Percentiles rank a stretch among this genome's conserved stretches.
Conservation (phyloP, 108 stramenopile genomes). For the Cyclotella cryptica region DNA sequence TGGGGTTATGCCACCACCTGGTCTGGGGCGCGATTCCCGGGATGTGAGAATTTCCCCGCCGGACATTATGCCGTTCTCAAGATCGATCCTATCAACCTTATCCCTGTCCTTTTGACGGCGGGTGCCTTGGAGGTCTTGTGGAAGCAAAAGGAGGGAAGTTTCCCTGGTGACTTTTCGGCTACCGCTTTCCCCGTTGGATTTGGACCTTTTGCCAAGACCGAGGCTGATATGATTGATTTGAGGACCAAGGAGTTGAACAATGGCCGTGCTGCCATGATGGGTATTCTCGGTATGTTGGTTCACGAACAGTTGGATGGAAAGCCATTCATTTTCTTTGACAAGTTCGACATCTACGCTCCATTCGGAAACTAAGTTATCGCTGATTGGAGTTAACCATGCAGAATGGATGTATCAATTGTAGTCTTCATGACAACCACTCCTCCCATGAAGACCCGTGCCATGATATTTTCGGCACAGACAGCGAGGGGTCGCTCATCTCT, state of each 20-base stretch:
- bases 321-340: slow-evolving; percentile 63
- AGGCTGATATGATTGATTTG: slow-evolving; percentile 58
- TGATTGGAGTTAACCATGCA: not conserved
- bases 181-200: slow-evolving; percentile 50
- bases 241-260: slow-evolving; percentile 93
- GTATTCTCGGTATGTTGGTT: slow-evolving; percentile 90
- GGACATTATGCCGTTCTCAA: slow-evolving; percentile 45
- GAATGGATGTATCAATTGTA: not conserved
- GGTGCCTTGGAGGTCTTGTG: slow-evolving; percentile 44
- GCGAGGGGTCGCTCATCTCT: not conserved
- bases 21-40: slow-evolving; percentile 53
- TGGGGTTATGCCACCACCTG: slow-evolving; percentile 66
- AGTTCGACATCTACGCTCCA: slow-evolving; percentile 50
- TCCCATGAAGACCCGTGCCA: not conserved
- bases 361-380: slow-evolving; percentile 14
- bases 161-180: slow-evolving; percentile 52
- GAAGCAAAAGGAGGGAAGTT: slow-evolving; percentile 58
- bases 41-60: slow-evolving; percentile 47
- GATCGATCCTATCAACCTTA: slow-evolving; percentile 38
- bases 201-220: slow-evolving; percentile 44
- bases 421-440: not conserved
- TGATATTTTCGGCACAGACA: not conserved
- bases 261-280: slow-evolving; percentile 93
- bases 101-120: slow-evolving; percentile 37
- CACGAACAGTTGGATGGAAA: slow-evolving; percentile 71